Conservation (phyloP, 768 basidiomycete species). For the Termitomyces heimii region DNA sequence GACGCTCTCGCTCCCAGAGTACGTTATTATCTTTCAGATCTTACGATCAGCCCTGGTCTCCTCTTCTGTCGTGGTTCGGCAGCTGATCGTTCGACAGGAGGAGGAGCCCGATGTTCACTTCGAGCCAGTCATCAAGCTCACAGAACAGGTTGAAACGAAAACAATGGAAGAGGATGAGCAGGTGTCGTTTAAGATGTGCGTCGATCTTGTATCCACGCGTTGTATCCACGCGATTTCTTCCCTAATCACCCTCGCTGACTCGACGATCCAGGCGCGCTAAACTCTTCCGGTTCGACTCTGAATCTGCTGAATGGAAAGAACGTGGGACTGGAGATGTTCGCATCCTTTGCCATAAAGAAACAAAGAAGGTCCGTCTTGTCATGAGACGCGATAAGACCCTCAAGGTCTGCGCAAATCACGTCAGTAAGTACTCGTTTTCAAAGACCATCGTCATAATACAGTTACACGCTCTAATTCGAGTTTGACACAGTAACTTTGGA, state of each 20-base stretch:
- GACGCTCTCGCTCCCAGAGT: conserved; percentile 73
- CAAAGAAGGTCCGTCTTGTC: conserved; percentile 89
- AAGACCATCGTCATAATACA: not conserved
- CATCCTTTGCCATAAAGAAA: conserved; percentile 83
- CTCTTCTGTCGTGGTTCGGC: conserved; percentile 7
- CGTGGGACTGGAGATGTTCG: conserved; percentile 95
- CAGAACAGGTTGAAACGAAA: conserved; percentile 92
- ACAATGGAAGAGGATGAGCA: conserved; percentile 94
- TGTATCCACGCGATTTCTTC: conserved; percentile 30
- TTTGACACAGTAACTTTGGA: conserved; percentile 64
- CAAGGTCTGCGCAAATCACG: conserved; percentile 99
- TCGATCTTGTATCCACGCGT: conserved; percentile 26
- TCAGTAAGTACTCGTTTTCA: conserved; percentile 46
- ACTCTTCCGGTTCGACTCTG: conserved; percentile 88
- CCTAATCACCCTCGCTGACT: conserved; percentile 22
- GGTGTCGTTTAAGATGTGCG: conserved; percentile 92
- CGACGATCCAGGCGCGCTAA: conserved; percentile 78
- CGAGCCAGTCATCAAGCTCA: conserved; percentile 95
- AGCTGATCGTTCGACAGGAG: conserved; percentile 31
- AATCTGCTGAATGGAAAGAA: conserved; percentile 92
- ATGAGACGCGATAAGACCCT: conserved; percentile 99
- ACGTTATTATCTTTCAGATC: conserved; percentile 23
- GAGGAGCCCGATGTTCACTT: conserved; percentile 89
- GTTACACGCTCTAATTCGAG: not conserved
- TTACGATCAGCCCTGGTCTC: conserved; percentile 10